Conservation (phyloP, 768 basidiomycete species). For the Mycena galopus region DNA sequence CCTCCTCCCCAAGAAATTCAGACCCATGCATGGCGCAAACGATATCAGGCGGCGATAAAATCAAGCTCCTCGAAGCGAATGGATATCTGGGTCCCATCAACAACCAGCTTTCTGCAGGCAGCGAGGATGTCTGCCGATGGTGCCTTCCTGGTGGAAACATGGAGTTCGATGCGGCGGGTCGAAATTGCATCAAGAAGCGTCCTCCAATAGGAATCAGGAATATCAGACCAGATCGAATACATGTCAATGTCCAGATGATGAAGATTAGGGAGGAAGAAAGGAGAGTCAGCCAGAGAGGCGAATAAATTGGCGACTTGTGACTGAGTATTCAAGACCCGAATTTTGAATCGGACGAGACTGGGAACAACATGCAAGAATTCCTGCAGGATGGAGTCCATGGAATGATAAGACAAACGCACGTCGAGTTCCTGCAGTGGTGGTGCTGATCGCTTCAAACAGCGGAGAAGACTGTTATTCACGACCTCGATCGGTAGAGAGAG, state of each 20-base stretch:
- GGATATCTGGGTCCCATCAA: neutral
- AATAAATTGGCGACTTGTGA: neutral
- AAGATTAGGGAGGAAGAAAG: neutral
- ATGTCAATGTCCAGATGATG: neutral
- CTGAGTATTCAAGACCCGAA: neutral
- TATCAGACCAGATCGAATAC: neutral
- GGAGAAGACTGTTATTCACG: neutral
- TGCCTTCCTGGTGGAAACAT: too few species aligned
- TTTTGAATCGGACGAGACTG: neutral
- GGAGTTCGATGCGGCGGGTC: neutral
- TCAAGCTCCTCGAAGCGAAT: too few species aligned
- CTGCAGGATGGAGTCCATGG: neutral
- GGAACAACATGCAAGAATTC: neutral
- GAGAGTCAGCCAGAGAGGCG: neutral
- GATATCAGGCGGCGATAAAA: too few species aligned
- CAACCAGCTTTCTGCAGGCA: neutral
- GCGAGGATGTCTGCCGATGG: neutral
- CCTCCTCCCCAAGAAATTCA: too few species aligned
- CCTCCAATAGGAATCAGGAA: neutral
- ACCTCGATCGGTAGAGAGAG: neutral
- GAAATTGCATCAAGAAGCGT: neutral
- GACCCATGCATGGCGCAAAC: too few species aligned
- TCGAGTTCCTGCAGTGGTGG: neutral
- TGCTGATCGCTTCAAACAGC: neutral
- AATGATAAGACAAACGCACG: accelerated